Evolutionary conservation across 139 green algal genomes (phyloP).

Genomic region (Chlorella sp.): DNA sequence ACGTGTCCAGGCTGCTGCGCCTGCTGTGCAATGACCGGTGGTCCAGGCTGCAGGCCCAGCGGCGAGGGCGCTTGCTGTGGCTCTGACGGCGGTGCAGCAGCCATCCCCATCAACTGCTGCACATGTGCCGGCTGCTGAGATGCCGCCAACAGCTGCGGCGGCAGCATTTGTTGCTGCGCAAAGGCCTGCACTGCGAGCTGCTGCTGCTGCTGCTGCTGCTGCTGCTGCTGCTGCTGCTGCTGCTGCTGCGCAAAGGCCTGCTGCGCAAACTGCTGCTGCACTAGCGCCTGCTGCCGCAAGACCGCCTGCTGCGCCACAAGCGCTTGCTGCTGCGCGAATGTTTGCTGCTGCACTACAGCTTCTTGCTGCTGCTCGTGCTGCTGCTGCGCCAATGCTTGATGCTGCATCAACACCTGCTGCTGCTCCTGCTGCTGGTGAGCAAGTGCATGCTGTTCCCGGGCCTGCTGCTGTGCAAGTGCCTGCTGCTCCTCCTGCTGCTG

Average conservation of each 20-base stretch:
- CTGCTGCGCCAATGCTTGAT: neutral
- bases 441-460: neutral
- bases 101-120: no score
- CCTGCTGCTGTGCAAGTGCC: neutral
- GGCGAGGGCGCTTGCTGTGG: no score
- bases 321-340: neutral
- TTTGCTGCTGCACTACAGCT: neutral
- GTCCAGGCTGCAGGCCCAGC: no score
- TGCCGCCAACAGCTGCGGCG: no score
- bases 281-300: neutral
- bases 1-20: no score
- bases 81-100: no score
- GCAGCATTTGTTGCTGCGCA: no score
- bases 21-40: no score
- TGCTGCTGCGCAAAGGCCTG: neutral
- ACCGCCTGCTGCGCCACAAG: neutral
- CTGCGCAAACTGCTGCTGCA: neutral
- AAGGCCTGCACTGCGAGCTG: no score
- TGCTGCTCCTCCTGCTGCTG: neutral
- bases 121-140: no score
- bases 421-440: neutral
- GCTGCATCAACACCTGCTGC: neutral
- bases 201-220: neutral
- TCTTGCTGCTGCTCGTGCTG: neutral
- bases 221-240: neutral